Evolutionary conservation across 2,329 filamentous ascomycete species (phyloP), one percentile per base, ranked within the genome.

Genomic region (Endothia cerciana): DNA sequence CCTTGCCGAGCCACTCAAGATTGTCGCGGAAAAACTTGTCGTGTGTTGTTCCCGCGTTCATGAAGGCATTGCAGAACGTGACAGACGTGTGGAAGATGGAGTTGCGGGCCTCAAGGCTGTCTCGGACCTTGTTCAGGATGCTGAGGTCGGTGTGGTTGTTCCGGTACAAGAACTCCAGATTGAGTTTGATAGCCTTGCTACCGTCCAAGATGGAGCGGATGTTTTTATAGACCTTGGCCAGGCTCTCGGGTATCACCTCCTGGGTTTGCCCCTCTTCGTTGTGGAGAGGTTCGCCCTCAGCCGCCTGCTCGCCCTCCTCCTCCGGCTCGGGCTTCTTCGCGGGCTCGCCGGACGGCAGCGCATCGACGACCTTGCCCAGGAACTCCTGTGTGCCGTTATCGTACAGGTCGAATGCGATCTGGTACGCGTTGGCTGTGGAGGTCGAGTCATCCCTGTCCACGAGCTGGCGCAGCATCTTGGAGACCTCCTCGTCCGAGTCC

Each of bases 21-120:
- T 99, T 99, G 74, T 98, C 93, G 8, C 96, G 88, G 87, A 99
- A 98, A 81, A 99, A 99, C 74, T 94, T 96, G 80, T 99, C 95
- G 73, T 97, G 95, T 0, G 94, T 97, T 0, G 95, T 99, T 66
- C 95, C 96, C 63, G 97, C 94, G 76, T 99, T 97, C 95, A 99
- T 99, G 77, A 99, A 98, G 13, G 94, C 95, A 74, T 98, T 98
- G 74, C 94, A 95, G 74, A 99, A 95, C 0, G 95, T 98, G 64
- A 99, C 93, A 4, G 94, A 93, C 1, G 93, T 97, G 78, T 99
- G 95, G 85, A 98, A 98, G 72, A 99, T 99, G 40, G 94, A 98
- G 80, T 97, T 98, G 62, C 96, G 88, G 43, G 94, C 65, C 76
- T 99, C 95, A 19, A 99, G 82, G 72, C 94, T 97, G 77, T 99